These are phyloP conservation scores for Penicillium sumatraense DNA, from an alignment of 2,329 filamentous ascomycete genomes.

Conservation along the genomic window DNA sequence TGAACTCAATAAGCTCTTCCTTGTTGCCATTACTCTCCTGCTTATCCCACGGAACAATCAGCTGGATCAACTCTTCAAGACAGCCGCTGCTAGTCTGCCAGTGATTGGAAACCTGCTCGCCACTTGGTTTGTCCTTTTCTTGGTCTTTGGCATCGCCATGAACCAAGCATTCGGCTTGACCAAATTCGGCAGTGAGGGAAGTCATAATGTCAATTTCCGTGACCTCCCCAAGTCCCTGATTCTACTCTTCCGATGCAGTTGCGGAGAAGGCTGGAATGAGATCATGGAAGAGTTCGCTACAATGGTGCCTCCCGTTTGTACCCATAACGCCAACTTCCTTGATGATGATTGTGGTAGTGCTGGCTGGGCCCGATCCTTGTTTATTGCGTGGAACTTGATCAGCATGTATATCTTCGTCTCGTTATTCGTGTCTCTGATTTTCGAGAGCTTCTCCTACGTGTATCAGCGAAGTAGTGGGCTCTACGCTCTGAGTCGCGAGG, in stretches of 20 bases:
- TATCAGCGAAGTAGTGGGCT: constrained; percentile 96
- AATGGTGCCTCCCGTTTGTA: constrained; percentile 80
- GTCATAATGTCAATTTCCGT: constrained; percentile 84
- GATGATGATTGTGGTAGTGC: constrained; percentile 91
- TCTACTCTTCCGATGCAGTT: constrained; percentile 88
- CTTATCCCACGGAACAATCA: constrained; percentile 97
- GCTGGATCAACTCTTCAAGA: constrained; percentile 97
- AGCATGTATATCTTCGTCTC: constrained; percentile 99
- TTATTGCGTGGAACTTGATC: constrained; percentile 97
- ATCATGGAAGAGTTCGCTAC: constrained; percentile 94
- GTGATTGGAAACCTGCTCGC: constrained; percentile 90
- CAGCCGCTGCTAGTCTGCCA: constrained; percentile 88
- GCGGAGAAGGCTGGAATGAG: constrained; percentile 94
- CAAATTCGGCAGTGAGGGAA: constrained; percentile 75
- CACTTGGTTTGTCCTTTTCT: constrained; percentile 95
- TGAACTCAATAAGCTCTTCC: constrained; percentile 89
- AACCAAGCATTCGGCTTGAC: constrained; percentile 96
- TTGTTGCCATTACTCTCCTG: constrained; percentile 86
- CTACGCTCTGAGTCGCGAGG: constrained; percentile 85
- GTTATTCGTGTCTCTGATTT: constrained; percentile 96
- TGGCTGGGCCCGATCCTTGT: constrained; percentile 84
- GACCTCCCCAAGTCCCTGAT: constrained; percentile 93
- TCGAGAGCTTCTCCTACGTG: constrained; percentile 98
- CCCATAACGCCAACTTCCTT: constrained; percentile 72
- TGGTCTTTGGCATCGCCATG: constrained; percentile 94